Evolutionary conservation across 179 eudicot genomes (phyloP), one percentile per base, ranked within the genome.

Genomic region (Gypsophila paniculata): DNA sequence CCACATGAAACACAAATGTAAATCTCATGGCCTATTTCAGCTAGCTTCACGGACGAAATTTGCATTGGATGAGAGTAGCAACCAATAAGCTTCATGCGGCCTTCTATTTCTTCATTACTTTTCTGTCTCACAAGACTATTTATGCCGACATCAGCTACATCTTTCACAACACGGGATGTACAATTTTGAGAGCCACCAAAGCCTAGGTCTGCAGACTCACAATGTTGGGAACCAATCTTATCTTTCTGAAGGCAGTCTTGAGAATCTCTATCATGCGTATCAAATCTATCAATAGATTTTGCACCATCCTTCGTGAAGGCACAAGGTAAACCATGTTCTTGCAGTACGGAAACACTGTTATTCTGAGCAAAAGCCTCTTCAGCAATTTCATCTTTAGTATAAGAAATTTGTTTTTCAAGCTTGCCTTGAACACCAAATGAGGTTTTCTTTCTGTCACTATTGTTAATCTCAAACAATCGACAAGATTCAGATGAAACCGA

Each of bases 1-100:
- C 97, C 93, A 74, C 95, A 90, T 71, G 87, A 78, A 73, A 87
- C 91, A 75, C 93, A 91, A 42, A 90, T 75, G 74, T 79, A 82
- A 64, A 92, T 69, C 60, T 82, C 87, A 39, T 84, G 69, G 61
- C 76, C 83, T 62, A 73, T 81, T 67, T 78, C 80, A 61, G 82
- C 82, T 77, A 92, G 73, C 68, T 85, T 81, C 68, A 92, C 86
- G 49, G 82, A 79, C 67, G 89, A 86, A 79, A 95, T 74, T 72
- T 83, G 87, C 75, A 54, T 80, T 65, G 95, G 90, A 71, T 85
- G 95, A 73, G 78, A 73, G 71, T 87, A 92, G 80, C 91, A 71
- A 68, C 96, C 96, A 68, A 85, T 55, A 78, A 80, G 84, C 74
- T 81, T 74, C 76, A 80, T 71, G 60, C 26, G 15, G 18, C 74